Conservation (phyloP, 306 rosid species). For the Prinsepia uniflora region DNA sequence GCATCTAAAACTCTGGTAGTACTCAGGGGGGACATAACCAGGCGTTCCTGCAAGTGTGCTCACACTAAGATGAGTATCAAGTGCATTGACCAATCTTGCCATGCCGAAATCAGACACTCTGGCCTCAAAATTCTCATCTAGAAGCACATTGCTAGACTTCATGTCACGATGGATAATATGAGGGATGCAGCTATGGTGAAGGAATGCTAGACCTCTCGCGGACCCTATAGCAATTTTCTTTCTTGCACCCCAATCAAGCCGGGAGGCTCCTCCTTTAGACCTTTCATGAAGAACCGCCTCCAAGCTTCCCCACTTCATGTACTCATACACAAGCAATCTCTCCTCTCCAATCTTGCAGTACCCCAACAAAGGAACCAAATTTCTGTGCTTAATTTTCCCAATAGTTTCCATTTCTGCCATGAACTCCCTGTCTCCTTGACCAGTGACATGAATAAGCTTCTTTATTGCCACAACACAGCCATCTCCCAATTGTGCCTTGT, state of each 20-base stretch:
- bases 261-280: conserved; percentile 35
- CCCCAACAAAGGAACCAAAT: conserved; percentile 67
- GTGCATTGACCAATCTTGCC: conserved; percentile 79
- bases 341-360: conserved; percentile 81
- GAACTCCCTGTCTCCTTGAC: conserved; percentile 85
- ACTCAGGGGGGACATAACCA: conserved; percentile 83
- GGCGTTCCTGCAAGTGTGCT: conserved; percentile 86
- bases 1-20: conserved; percentile 82
- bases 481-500: conserved; percentile 64
- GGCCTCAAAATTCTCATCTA: conserved; percentile 74
- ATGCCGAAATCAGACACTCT: conserved; percentile 83
- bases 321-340: conserved; percentile 84
- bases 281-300: conserved; percentile 69
- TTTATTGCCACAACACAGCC: conserved; percentile 72
- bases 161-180: conserved; percentile 83
- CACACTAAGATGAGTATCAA: conserved; percentile 76
- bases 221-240: conserved; percentile 73
- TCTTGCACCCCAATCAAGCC: conserved; percentile 62
- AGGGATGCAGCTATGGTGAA: conserved; percentile 79
- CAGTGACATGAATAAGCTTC: conserved; percentile 68
- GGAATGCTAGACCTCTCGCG: conserved; percentile 83
- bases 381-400: conserved; percentile 76
- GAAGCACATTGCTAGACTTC: conserved; percentile 85
- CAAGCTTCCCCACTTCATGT: conserved; percentile 79
- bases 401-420: conserved; percentile 91